phyloP scores from a whole-genome alignment of 805 yeast species.

The Metschnikowia dekortorum region DNA sequence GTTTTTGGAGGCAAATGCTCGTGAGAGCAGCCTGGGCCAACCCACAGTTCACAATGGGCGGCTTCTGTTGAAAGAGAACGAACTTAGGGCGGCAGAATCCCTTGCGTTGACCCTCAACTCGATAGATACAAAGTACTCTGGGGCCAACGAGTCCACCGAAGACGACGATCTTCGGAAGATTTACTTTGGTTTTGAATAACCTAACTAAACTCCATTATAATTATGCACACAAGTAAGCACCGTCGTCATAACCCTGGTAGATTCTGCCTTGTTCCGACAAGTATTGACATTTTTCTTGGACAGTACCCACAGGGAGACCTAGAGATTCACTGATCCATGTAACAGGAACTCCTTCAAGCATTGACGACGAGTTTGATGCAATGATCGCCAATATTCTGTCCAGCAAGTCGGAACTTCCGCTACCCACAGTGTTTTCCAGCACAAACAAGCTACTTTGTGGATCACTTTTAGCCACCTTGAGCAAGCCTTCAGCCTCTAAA shows the following conservation, averaged over 20 bases:
- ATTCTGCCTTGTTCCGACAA: slow-evolving; percentile 66
- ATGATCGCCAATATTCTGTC: slow-evolving; percentile 48
- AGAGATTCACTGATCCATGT: slow-evolving; percentile 56
- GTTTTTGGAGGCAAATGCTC: slow-evolving; percentile 23
- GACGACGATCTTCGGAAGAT: slow-evolving; percentile 13
- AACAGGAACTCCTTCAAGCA: slow-evolving; percentile 76
- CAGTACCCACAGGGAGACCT: slow-evolving; percentile 46
- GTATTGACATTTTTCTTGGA: slow-evolving; percentile 45
- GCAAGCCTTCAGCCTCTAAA: slow-evolving; percentile 50
- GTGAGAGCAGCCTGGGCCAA: slow-evolving; percentile 3
- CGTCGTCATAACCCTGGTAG: slow-evolving; percentile 67
- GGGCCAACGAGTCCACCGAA: slow-evolving; percentile 10
- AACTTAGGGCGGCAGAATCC: slow-evolving; percentile 16
- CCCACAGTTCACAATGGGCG: background rate
- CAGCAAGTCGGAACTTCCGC: slow-evolving; percentile 19
- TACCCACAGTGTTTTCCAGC: slow-evolving; percentile 14
- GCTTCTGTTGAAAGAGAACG: slow-evolving; percentile 8
- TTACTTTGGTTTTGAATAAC: slow-evolving; percentile 11
- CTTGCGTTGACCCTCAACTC: slow-evolving; percentile 15
- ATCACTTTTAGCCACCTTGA: slow-evolving; percentile 16
- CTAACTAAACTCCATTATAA: background rate
- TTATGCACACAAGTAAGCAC: slow-evolving; percentile 40
- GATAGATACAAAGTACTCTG: slow-evolving; percentile 3
- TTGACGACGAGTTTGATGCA: slow-evolving; percentile 47
- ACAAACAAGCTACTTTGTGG: slow-evolving; percentile 28